Conservation (phyloP, 2,329 filamentous ascomycete species). For the Graphiopsis chlorocephala region DNA sequence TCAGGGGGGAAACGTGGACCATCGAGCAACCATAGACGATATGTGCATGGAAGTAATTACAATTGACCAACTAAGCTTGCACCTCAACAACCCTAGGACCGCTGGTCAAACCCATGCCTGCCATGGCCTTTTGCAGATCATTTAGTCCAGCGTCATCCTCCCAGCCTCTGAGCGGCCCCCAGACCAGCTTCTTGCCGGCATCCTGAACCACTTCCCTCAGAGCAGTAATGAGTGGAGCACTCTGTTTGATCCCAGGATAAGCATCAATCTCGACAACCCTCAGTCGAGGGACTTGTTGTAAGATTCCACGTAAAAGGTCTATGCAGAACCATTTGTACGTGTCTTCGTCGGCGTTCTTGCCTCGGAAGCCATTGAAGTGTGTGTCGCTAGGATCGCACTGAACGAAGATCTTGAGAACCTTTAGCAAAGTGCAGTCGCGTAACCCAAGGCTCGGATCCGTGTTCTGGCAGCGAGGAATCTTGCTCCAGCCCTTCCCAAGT, state of each 20-base stretch:
- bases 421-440: constrained; percentile 58
- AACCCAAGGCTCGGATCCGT: constrained; percentile 65
- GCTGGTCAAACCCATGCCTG: constrained; percentile 17
- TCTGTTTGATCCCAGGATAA: constrained; percentile 62
- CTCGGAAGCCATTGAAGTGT: constrained; percentile 65
- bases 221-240: constrained; percentile 43
- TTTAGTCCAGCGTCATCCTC: constrained; percentile 10
- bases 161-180: constrained; percentile 69
- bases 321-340: constrained; percentile 69
- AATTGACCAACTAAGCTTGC: constrained; percentile 9
- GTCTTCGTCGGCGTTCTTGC: constrained; percentile 51
- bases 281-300: constrained; percentile 57
- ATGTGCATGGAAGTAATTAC: not conserved
- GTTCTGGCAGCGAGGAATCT: constrained; percentile 68
- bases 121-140: constrained; percentile 21
- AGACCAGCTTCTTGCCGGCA: constrained; percentile 56
- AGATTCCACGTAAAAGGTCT: constrained; percentile 55
- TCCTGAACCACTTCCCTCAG: constrained; percentile 49
- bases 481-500: constrained; percentile 69
- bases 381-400: constrained; percentile 66
- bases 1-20: not conserved
- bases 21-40: too few species aligned
- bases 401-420: constrained; percentile 64
- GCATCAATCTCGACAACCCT: constrained; percentile 67
- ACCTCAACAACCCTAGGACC: constrained; percentile 19